phyloP scores from a whole-genome alignment of 441 rosid species.

The Melianthus villosus region DNA sequence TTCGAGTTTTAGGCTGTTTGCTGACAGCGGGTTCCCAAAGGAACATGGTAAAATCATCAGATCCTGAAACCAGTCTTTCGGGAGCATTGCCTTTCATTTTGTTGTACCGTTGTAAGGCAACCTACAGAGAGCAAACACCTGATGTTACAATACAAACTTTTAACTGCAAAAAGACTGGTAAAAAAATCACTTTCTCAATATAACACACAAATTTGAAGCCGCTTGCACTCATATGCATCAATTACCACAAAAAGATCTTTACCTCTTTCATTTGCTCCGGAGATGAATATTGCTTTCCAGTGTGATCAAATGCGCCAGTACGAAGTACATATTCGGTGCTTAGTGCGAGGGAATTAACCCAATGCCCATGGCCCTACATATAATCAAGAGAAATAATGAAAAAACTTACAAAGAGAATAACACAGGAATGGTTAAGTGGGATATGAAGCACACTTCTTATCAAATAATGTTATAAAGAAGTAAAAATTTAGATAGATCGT shows the following conservation, averaged over 20 bases:
- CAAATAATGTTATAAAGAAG: too few species aligned
- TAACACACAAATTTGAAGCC: too few species aligned
- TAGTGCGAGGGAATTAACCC: constrained; percentile 93
- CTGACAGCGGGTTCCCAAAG: constrained; percentile 90
- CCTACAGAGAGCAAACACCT: too few species aligned
- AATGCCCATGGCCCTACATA: constrained; percentile 80
- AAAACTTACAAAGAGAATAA: too few species aligned
- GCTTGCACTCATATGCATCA: too few species aligned
- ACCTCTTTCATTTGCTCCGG: constrained; percentile 88
- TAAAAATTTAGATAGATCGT: too few species aligned
- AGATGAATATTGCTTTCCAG: constrained; percentile 63
- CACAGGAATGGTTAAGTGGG: too few species aligned
- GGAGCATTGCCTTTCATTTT: constrained; percentile 71
- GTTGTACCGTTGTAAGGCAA: constrained; percentile 63
- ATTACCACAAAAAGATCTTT: background rate
- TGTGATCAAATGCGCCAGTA: constrained; percentile 93
- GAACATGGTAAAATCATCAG: constrained; percentile 94
- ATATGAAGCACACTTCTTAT: too few species aligned
- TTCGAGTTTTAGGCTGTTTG: constrained; percentile 73
- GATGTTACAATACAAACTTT: too few species aligned
- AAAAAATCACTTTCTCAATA: too few species aligned
- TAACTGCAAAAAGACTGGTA: too few species aligned
- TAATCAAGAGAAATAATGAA: background rate
- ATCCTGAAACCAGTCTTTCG: constrained; percentile 90
- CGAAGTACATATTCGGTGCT: constrained; percentile 94